These are phyloP conservation scores for Stentor roeselii DNA, from an alignment of 73 alveolate genomes.

Conservation along the genomic window DNA sequence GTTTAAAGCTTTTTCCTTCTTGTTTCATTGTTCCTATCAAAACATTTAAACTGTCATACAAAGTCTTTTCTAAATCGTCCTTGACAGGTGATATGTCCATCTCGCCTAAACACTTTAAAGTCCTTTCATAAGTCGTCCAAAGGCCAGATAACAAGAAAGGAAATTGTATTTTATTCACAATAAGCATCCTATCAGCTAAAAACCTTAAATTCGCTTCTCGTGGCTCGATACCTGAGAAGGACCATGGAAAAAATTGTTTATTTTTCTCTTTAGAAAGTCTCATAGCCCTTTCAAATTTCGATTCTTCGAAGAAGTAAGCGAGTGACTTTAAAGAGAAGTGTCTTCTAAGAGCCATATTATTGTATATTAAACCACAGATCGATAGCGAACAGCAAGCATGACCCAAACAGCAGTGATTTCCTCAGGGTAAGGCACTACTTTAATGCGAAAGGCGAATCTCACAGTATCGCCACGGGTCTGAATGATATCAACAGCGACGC, in stretches of 20 bases:
- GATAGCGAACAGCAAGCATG: slow-evolving; percentile 68
- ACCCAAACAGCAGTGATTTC: slow-evolving; percentile 72
- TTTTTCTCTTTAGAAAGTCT: neutral
- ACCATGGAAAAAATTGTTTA: slow-evolving; percentile 15
- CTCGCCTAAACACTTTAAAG: neutral
- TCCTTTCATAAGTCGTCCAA: neutral
- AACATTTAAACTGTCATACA: neutral
- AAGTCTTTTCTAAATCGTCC: neutral
- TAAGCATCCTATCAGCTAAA: slow-evolving; percentile 19
- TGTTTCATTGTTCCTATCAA: neutral
- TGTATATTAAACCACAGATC: slow-evolving; percentile 34
- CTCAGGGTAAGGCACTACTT: slow-evolving; percentile 64
- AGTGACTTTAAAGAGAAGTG: neutral
- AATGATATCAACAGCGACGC: slow-evolving; percentile 58
- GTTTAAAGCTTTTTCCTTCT: neutral
- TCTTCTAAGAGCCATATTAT: slow-evolving; percentile 9
- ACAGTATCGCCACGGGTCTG: slow-evolving; percentile 66
- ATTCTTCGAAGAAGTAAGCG: slow-evolving; percentile 5
- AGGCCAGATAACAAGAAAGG: neutral
- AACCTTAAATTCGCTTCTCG: slow-evolving; percentile 19
- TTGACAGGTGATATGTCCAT: neutral
- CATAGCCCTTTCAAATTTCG: neutral
- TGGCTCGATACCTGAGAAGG: slow-evolving; percentile 10
- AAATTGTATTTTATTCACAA: neutral
- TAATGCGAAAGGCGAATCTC: slow-evolving; percentile 56